Evolutionary conservation across 106 monocot species (phyloP), one percentile per base, ranked within the genome.

Genomic region (Acorus calamus): DNA sequence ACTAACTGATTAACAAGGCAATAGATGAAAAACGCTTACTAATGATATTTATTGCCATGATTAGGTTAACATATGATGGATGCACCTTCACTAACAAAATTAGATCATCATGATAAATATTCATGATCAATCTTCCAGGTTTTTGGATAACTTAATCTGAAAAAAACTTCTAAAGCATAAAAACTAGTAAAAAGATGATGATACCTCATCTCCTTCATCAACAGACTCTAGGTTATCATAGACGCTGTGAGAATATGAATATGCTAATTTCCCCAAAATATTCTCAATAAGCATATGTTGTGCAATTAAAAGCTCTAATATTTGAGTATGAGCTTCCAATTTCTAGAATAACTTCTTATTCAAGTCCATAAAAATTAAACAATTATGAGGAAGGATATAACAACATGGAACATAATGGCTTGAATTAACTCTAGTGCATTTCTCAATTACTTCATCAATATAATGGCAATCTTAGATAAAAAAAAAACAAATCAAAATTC

Each of bases 161-260:
- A 6, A 11, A 11, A 28, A 11, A 57, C 8, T 14, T 57, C 28
- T 28, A 41, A 45, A 8, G 14, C 49, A 28, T 46, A 50, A 50
- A 64, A 47, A 9, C 9, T 46, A 3, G 11, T 42, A 2, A 3
- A 51, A 55, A n/a, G 69, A 44, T 8, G 4, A 60, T 11, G 56
- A 59, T 68, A 92, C 96, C 96, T 98, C 96, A 80, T 98, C 96
- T 51, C 96, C 96, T 72, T 98, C 96, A 81, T 98, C 96, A 77
- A 88, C 79, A 77, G 80, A 88, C 14, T 72, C 71, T 52, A 77
- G 47, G 56, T 79, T 69, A 70, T 85, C 85, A 49, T 64, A 70
- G 14, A 61, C 67, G 53, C 47, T 80, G 12, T 67, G 68, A 10
- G 65, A 53, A 60, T 88, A 80, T 46, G 28, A 28, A 28, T 28